Base-by-base conservation (phyloP, 768 basidiomycete species). In the Rhodotorula sphaerocarpa region DNA sequence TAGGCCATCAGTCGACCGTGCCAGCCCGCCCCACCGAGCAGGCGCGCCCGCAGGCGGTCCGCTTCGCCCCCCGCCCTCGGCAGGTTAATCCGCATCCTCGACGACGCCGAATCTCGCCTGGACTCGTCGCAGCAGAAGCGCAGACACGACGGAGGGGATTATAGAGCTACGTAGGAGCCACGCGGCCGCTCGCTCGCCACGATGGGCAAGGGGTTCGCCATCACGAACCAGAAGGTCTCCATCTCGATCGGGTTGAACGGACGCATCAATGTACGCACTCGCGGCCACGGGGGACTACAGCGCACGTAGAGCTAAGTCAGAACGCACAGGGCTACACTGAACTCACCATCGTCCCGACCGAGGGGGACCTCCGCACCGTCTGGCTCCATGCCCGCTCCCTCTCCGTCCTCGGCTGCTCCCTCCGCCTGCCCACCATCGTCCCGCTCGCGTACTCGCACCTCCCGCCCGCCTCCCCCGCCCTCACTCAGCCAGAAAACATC, bases 261-360 rank as follows among this genome's bases (percentile, higher is more conserved):
- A 27, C 80, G 80, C 73, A 80, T 91, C 71, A 87, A 86, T 82
- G 91, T 88, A 77, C 68, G 83, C 73, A n/a, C 39, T 39, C 25
- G 21, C 30, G 36, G 36, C 10, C 36, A 39, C 10, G 36, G n/a
- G n/a, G n/a, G n/a, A n/a, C n/a, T n/a, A n/a, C n/a, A n/a, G n/a
- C n/a, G n/a, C n/a, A n/a, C n/a, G n/a, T n/a, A n/a, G n/a, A n/a
- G n/a, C n/a, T n/a, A n/a, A n/a, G n/a, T n/a, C n/a, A n/a, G n/a
- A n/a, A n/a, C n/a, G n/a, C n/a, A n/a, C 65, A 91, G 90, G 92
- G 90, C 64, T 91, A 90, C 75, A 93, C 91, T 16, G 90, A 93
- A 77, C 83, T 99, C 70, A 90, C 88, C 16, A 80, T 97, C 55
- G 76, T 86, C 43, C 95, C 95, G 16, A 85, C 82, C 43, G 86